phyloP scores from a whole-genome alignment of 352 stramenopile species.

The Globisporangium abappressorium region DNA sequence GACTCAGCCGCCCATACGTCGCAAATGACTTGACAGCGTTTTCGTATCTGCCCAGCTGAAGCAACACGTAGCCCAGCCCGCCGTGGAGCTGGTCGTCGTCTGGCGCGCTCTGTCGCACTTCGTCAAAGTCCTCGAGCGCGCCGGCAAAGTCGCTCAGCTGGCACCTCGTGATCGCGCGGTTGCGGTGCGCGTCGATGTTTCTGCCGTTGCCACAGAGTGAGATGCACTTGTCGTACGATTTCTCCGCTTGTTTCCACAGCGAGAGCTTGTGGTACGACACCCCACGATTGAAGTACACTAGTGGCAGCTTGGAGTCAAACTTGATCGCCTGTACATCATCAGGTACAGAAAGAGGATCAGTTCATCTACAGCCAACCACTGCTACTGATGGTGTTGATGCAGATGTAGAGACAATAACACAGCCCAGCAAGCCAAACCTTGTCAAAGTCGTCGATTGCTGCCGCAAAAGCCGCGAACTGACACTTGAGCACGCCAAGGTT shows the following conservation, averaged over 20 bases:
- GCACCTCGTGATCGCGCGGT: slow-evolving; percentile 63
- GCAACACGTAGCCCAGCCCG: slow-evolving; percentile 55
- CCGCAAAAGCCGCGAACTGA: slow-evolving; percentile 58
- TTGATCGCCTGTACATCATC: slow-evolving; percentile 31
- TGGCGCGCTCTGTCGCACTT: slow-evolving; percentile 58
- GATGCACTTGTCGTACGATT: slow-evolving; percentile 60
- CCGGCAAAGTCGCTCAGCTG: slow-evolving; percentile 48
- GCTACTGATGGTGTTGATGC: background rate
- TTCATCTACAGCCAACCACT: background rate
- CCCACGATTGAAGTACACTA: slow-evolving; percentile 63
- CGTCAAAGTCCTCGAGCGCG: slow-evolving; percentile 62
- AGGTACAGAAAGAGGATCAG: background rate
- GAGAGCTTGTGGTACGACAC: slow-evolving; percentile 69
- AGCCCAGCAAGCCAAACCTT: slow-evolving; percentile 7
- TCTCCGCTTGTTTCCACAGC: slow-evolving; percentile 63
- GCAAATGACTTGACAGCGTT: slow-evolving; percentile 62
- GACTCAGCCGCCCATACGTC: slow-evolving; percentile 51
- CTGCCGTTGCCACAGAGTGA: slow-evolving; percentile 31
- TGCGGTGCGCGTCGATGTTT: slow-evolving; percentile 56
- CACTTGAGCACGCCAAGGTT: slow-evolving; percentile 77
- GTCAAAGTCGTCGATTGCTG: slow-evolving; percentile 71
- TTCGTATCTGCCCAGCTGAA: slow-evolving; percentile 70
- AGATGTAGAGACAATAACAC: background rate
- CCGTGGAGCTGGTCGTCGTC: slow-evolving; percentile 73
- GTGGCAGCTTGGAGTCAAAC: slow-evolving; percentile 30